phyloP scores from a whole-genome alignment of 1,284 basidiomycete genomes.

The Paramarasmius palmivorus region DNA sequence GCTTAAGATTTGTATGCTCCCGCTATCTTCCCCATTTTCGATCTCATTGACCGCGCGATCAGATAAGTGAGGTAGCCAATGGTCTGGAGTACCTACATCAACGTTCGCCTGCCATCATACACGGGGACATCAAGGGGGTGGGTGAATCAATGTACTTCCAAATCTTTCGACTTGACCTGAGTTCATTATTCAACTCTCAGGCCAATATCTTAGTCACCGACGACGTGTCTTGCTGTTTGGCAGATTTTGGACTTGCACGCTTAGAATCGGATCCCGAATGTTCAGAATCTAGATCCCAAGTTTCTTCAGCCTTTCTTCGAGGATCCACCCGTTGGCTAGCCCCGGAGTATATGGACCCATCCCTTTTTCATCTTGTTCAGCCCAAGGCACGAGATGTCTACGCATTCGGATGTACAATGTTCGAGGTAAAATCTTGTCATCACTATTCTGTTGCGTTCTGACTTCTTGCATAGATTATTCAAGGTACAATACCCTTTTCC shows the following conservation, averaged over 20 bases:
- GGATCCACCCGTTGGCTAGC: conserved; percentile 9
- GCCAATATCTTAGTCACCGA: conserved; percentile 12
- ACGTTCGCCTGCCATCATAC: conserved; percentile 13
- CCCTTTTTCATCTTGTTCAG: neutral
- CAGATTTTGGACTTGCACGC: conserved; percentile 11
- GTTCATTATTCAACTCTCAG: neutral
- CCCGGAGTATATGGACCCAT: conserved; percentile 6
- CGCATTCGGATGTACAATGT: conserved; percentile 11
- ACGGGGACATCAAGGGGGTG: conserved; percentile 20
- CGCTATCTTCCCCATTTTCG: neutral
- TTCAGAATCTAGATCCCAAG: neutral
- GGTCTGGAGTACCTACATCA: conserved; percentile 18
- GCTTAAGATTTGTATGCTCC: conserved; percentile 4
- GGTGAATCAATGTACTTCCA: neutral
- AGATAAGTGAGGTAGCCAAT: conserved; percentile 12
- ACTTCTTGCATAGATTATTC: conserved; percentile 1
- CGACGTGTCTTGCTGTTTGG: conserved; percentile 4
- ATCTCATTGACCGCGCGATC: neutral
- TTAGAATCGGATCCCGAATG: neutral
- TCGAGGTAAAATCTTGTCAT: conserved; percentile 1
- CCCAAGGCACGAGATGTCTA: conserved; percentile 9
- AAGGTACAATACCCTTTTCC: conserved; percentile 4
- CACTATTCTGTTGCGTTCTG: too few relatives aligned
- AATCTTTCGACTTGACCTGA: neutral
- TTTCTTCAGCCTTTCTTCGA: neutral